A percentile compares a stretch with the other conserved stretches of the same genome.
Evolutionary conservation across 306 rosid species (phyloP).

Genomic region (Calophaca sinica): DNA sequence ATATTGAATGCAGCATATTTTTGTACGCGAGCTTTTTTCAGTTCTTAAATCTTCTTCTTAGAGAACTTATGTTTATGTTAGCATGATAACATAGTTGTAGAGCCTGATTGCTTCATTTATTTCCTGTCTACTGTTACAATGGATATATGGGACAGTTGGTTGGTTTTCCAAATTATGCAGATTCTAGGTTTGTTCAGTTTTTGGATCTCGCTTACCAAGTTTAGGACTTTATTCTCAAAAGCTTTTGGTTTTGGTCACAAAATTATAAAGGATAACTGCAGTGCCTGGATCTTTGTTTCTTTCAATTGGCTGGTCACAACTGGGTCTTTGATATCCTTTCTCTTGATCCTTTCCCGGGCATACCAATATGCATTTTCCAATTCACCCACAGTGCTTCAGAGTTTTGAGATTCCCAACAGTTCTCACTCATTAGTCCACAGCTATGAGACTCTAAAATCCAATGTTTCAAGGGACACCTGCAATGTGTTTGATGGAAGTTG

Average conservation of each 20-base stretch:
- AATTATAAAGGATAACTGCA: slow-evolving; percentile 53
- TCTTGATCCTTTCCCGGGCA: slow-evolving; percentile 58
- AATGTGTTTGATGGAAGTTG: slow-evolving; percentile 83
- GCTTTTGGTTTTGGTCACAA: slow-evolving; percentile 54
- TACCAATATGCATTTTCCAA: slow-evolving; percentile 61
- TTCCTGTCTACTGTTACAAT: slow-evolving; percentile 18
- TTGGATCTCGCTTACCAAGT: slow-evolving; percentile 54
- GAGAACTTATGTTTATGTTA: slow-evolving; percentile 13
- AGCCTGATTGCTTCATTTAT: slow-evolving; percentile 10
- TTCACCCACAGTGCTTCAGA: slow-evolving; percentile 43
- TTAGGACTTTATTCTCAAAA: slow-evolving; percentile 52
- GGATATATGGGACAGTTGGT: slow-evolving; percentile 51
- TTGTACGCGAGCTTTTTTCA: neutral
- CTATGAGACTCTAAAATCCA: slow-evolving; percentile 43
- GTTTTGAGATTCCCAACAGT: slow-evolving; percentile 46
- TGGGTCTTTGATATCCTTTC: slow-evolving; percentile 62
- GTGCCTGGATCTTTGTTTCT: slow-evolving; percentile 56
- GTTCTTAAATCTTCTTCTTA: slow-evolving; percentile 13
- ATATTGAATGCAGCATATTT: slow-evolving; percentile 7
- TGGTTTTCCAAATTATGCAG: slow-evolving; percentile 56
- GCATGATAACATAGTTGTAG: slow-evolving; percentile 7
- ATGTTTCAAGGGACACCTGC: slow-evolving; percentile 54
- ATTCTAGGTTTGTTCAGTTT: slow-evolving; percentile 53
- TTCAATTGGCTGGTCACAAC: slow-evolving; percentile 58
- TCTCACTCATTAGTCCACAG: slow-evolving; percentile 47